Base-by-base conservation (phyloP, 495 filamentous ascomycete genomes). In the Wilcoxina mikolae region DNA sequence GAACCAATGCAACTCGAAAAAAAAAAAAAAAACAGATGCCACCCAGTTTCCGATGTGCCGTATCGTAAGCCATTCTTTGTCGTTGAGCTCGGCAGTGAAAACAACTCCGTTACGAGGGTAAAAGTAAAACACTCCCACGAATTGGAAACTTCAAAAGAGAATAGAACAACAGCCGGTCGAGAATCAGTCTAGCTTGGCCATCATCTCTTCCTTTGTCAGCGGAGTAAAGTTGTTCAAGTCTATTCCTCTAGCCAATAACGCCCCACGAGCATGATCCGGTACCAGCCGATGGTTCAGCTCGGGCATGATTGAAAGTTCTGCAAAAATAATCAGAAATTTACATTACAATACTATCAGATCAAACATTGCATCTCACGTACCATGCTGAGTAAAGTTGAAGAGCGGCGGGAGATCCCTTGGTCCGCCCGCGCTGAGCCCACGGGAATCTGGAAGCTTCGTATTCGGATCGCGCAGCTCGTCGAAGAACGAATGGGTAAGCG, bases 401-500 rank as follows among this genome's bases (percentile, higher is more conserved):
- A 96, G 80, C 29, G 71, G 73, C 5, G 91, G 91, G 33, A 98
- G 71, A 57, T 95, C 90, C 68, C 80, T 83, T 50, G 78, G 61
- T 49, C 81, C 71, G 7, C 82, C 78, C 12, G 82, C 77, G 63
- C 81, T 84, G 28, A 82, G 76, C 69, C 95, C 87, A 59, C 91
- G 85, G 18, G 91, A 96, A 68, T 98, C 93, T 2, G 90, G 91
- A 54, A 98, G 75, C 62, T 78, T 82, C 42, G 89, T 95, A 62
- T 71, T 78, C 4, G 87, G 87, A 60, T 95, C 87, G 52, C 91
- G 77, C 42, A 98, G 76, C 70, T 98, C 93, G 65, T 98, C 91
- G 62, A 98, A 98, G 77, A 98, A 98, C 24, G 93, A 85, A 62
- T 98, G 93, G 58, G 90, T 86, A 87, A 98, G 94, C 11, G 91